phyloP scores from a whole-genome alignment of 441 rosid species.

The Adansonia madagascariensis region DNA sequence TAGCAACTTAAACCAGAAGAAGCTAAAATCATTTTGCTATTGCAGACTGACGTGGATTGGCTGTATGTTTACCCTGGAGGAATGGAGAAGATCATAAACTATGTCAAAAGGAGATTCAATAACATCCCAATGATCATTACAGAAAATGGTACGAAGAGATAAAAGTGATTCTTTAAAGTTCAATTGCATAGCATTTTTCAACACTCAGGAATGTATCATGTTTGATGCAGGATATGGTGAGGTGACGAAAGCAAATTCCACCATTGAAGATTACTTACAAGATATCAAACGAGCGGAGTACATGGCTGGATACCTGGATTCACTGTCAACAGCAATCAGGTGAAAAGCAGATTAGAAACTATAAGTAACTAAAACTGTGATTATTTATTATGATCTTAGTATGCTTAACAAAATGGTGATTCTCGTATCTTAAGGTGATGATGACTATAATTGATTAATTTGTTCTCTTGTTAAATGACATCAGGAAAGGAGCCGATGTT shows the following conservation, averaged over 20 bases:
- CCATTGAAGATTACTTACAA: conserved; percentile 36
- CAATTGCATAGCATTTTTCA: not conserved
- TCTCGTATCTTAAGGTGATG: not conserved
- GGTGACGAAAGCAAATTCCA: conserved; percentile 30
- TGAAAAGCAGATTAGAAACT: conserved; percentile 24
- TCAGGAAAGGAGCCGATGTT: conserved; percentile 62
- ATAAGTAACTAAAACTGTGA: no score
- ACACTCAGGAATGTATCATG: not conserved
- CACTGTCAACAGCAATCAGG: conserved; percentile 60
- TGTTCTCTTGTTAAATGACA: not conserved
- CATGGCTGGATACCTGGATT: conserved; percentile 54
- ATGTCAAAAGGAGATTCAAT: conserved; percentile 43
- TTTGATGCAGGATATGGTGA: conserved; percentile 49
- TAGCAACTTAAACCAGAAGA: not conserved
- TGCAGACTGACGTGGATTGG: conserved; percentile 41
- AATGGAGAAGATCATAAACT: conserved; percentile 50
- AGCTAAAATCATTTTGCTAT: conserved; percentile 18
- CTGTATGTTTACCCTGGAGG: conserved; percentile 48
- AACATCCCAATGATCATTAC: conserved; percentile 54
- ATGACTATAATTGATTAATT: not conserved
- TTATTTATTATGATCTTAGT: no score
- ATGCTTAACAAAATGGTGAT: not conserved
- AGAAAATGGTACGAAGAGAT: conserved; percentile 45
- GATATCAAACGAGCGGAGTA: conserved; percentile 57
- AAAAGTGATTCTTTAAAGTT: not conserved